Conservation (phyloP, 192 early-diverging fungal genomes). For the Phlyctochytrium arcticum region DNA sequence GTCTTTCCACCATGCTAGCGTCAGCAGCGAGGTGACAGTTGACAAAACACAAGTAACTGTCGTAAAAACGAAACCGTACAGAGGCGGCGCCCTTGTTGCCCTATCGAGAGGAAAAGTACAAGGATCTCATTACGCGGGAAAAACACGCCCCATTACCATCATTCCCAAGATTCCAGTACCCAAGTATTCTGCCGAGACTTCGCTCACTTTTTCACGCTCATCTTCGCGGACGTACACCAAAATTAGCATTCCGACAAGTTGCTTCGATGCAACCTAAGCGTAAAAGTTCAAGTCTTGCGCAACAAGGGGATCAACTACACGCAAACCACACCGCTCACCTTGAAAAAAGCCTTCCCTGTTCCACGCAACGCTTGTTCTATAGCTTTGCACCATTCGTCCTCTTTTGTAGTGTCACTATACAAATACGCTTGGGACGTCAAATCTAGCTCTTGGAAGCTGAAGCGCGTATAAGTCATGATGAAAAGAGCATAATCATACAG, state of each 20-base stretch:
- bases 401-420: constrained; percentile 71
- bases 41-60: constrained; percentile 84
- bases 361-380: constrained; percentile 64
- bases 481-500: not conserved
- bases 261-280: constrained; percentile 63
- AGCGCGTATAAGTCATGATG: not conserved
- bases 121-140: not conserved
- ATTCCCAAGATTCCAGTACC: constrained; percentile 69
- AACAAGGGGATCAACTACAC: not conserved
- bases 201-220: constrained; percentile 48
- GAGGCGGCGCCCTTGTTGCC: constrained; percentile 96
- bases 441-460: constrained; percentile 90
- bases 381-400: constrained; percentile 73
- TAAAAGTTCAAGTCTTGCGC: not conserved
- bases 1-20: constrained; percentile 62
- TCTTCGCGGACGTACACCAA: constrained; percentile 68
- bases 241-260: constrained; percentile 86
- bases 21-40: constrained; percentile 90
- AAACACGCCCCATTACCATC: constrained; percentile 13
- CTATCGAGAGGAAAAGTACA: constrained; percentile 27
- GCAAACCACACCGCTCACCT: constrained; percentile 47
- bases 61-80: constrained; percentile 68
- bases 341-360: constrained; percentile 50
- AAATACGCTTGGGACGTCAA: constrained; percentile 81
- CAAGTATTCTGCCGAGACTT: constrained; percentile 62